Percentiles rank a stretch among this genome's conserved stretches.
These are phyloP conservation scores for Gentiana macrophylla DNA, from an alignment of 257 asterid genomes.

Conservation along the genomic window DNA sequence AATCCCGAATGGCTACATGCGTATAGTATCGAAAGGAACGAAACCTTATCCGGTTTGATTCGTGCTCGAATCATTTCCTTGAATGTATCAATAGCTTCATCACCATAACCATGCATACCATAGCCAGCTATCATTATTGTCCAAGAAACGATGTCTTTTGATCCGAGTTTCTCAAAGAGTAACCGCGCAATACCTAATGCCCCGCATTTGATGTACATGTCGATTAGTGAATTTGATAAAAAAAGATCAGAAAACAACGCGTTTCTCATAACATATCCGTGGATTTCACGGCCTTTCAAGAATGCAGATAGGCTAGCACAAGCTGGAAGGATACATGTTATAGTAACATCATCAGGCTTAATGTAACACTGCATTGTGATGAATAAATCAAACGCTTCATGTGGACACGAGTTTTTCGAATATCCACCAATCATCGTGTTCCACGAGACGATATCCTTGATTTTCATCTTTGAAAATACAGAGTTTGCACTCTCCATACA, in stretches of 20 bases:
- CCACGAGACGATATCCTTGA: slow-evolving; percentile 24
- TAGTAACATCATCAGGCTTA: slow-evolving; percentile 15
- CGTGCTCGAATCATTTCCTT: slow-evolving; percentile 15
- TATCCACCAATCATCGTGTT: slow-evolving; percentile 27
- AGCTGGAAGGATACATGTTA: slow-evolving; percentile 19
- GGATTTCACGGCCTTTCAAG: slow-evolving; percentile 20
- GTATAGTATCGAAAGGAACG: slow-evolving; percentile 15
- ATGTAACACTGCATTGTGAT: slow-evolving; percentile 10
- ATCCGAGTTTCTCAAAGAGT: slow-evolving; percentile 10
- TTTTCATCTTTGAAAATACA: slow-evolving; percentile 13
- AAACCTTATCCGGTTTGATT: slow-evolving; percentile 14
- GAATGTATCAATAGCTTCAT: slow-evolving; percentile 20
- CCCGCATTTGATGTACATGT: slow-evolving; percentile 25
- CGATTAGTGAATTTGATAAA: slow-evolving; percentile 18
- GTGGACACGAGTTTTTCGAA: slow-evolving; percentile 13
- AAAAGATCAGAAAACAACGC: slow-evolving; percentile 7
- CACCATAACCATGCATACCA: slow-evolving; percentile 24
- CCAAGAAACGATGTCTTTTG: slow-evolving; percentile 23
- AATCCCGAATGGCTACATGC: slow-evolving; percentile 24
- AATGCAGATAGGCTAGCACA: slow-evolving; percentile 24
- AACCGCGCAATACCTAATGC: slow-evolving; percentile 12
- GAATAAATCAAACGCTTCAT: slow-evolving; percentile 12
- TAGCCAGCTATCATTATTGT: slow-evolving; percentile 20
- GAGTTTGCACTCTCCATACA: slow-evolving; percentile 26
- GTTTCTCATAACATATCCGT: slow-evolving; percentile 13